These are phyloP conservation scores for Globomyces pollinis-pini DNA, from an alignment of 192 early-diverging fungal genomes.

Conservation along the genomic window DNA sequence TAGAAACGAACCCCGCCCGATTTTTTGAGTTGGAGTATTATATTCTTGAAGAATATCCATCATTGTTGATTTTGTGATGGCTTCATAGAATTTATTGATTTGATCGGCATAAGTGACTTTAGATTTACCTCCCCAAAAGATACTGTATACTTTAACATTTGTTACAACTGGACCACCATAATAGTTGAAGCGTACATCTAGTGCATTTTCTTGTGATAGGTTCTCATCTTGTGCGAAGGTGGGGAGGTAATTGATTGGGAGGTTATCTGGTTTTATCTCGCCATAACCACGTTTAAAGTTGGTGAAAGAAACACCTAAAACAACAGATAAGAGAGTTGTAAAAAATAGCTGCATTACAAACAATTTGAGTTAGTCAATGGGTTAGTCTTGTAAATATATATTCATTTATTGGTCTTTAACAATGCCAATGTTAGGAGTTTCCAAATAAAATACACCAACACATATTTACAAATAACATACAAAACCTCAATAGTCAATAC, in stretches of 20 bases:
- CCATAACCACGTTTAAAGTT: too few relatives aligned
- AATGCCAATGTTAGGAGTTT: too few relatives aligned
- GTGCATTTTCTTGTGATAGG: neutral
- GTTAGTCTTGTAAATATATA: too few relatives aligned
- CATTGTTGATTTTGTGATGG: constrained; percentile 4
- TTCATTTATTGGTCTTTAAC: too few relatives aligned
- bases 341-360: too few relatives aligned
- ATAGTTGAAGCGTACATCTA: constrained; percentile 4
- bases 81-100: constrained; percentile 14
- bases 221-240: neutral
- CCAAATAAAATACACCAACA: too few relatives aligned
- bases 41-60: constrained; percentile 13
- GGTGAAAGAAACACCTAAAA: too few relatives aligned
- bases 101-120: constrained; percentile 4
- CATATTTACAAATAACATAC: too few relatives aligned
- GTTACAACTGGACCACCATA: constrained; percentile 17
- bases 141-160: constrained; percentile 14
- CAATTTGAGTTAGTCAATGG: too few relatives aligned
- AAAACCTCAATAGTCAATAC: too few relatives aligned
- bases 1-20: constrained; percentile 12
- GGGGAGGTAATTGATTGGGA: neutral
- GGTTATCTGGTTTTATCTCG: too few relatives aligned
- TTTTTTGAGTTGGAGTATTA: constrained; percentile 9
- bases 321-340: too few relatives aligned
- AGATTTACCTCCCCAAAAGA: constrained; percentile 2